These are phyloP conservation scores for Diaporthe helianthi DNA, from an alignment of 2,329 filamentous ascomycete species.

Conservation along the genomic window DNA sequence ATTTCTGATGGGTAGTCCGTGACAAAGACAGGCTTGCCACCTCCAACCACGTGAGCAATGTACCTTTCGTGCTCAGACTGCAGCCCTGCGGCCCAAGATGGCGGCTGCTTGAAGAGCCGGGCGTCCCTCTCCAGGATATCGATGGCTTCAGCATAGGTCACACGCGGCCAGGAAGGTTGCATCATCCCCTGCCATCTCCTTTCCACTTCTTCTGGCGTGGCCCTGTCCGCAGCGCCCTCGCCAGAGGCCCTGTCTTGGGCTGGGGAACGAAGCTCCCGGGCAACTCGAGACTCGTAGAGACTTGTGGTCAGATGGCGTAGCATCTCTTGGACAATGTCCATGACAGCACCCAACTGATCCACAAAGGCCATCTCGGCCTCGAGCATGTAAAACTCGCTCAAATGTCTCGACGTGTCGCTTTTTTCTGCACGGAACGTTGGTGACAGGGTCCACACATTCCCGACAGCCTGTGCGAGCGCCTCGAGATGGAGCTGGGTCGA, in stretches of 20 bases:
- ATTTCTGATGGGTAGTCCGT: constrained; percentile 88
- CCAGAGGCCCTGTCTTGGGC: constrained; percentile 34
- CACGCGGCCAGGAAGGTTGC: constrained; percentile 71
- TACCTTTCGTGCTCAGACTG: constrained; percentile 94
- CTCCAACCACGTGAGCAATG: constrained; percentile 68
- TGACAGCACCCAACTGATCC: constrained; percentile 72
- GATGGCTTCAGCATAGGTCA: constrained; percentile 85
- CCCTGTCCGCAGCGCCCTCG: constrained; percentile 45
- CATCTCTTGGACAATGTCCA: constrained; percentile 82
- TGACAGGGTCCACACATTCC: constrained; percentile 91
- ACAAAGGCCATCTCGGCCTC: constrained; percentile 89
- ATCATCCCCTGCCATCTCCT: constrained; percentile 77
- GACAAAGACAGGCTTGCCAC: constrained; percentile 79
- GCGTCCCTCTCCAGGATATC: constrained; percentile 67
- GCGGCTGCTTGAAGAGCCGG: constrained; percentile 70
- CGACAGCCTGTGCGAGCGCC: constrained; percentile 85
- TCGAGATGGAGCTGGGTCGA: constrained; percentile 95
- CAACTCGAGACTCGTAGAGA: constrained; percentile 51
- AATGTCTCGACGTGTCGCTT: constrained; percentile 90
- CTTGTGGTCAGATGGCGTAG: constrained; percentile 60
- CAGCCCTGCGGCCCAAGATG: constrained; percentile 75
- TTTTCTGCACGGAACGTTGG: constrained; percentile 93
- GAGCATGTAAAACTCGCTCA: constrained; percentile 99
- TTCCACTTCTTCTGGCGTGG: constrained; percentile 59
- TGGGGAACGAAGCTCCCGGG: constrained; percentile 51